These are phyloP conservation scores for Neurospora crassa DNA, from an alignment of 2,329 filamentous ascomycete species.

Conservation along the genomic window DNA sequence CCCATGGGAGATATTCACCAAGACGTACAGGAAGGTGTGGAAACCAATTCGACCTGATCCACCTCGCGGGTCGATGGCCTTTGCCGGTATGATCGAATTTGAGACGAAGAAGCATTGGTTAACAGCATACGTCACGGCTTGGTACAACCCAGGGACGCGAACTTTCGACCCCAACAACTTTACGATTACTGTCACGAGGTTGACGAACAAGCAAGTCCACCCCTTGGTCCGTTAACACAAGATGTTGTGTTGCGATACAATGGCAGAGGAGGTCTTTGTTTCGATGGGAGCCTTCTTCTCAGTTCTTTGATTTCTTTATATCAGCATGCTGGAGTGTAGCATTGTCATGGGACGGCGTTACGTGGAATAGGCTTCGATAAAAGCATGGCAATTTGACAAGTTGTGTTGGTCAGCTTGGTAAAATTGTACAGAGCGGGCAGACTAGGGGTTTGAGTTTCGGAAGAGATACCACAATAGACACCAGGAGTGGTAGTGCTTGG, in stretches of 20 bases:
- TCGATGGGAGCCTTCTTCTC: background rate
- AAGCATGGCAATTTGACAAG: background rate
- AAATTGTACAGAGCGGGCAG: background rate
- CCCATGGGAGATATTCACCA: conserved; percentile 24
- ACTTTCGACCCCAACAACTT: conserved; percentile 30
- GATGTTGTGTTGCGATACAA: background rate
- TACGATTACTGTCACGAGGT: conserved; percentile 31
- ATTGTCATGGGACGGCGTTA: background rate
- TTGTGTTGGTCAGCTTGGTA: background rate
- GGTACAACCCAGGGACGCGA: conserved; percentile 46
- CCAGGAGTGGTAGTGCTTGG: background rate
- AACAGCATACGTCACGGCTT: conserved; percentile 41
- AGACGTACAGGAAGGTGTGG: conserved; percentile 37
- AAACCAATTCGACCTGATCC: conserved; percentile 31
- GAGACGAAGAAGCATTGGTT: conserved; percentile 35
- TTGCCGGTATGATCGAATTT: conserved; percentile 47
- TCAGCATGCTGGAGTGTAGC: background rate
- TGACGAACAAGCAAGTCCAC: conserved; percentile 21
- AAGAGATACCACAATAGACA: background rate
- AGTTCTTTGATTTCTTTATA: background rate
- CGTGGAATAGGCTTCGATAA: background rate
- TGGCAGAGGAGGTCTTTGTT: background rate
- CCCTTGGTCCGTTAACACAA: background rate
- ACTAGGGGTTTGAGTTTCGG: background rate
- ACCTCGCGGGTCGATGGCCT: conserved; percentile 39